Conservation (phyloP, 2,329 filamentous ascomycete genomes). For the Alternaria alternata region DNA sequence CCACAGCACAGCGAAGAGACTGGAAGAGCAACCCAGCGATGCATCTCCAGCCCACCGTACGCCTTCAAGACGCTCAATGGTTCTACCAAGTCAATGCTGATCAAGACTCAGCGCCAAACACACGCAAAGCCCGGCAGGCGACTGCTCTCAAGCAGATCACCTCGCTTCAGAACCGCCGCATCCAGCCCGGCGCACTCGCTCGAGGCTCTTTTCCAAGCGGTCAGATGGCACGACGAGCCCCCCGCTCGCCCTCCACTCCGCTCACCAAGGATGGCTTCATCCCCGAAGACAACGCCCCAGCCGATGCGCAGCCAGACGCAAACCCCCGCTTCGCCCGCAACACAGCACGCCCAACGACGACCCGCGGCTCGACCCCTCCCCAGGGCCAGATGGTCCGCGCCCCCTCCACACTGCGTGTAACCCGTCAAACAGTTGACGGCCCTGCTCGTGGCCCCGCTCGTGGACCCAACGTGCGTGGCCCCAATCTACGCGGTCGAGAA, state of each 20-base stretch:
- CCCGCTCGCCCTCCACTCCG: neutral
- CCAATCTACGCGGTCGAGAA: constrained; percentile 38
- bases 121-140: constrained; percentile 37
- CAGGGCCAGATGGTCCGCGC: constrained; percentile 43
- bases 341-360: constrained; percentile 14
- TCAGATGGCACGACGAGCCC: constrained; percentile 18
- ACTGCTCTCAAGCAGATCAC: constrained; percentile 37
- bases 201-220: constrained; percentile 33
- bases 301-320: constrained; percentile 10
- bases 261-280: constrained; percentile 11
- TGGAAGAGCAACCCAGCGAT: constrained; percentile 34
- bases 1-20: constrained; percentile 34
- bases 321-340: constrained; percentile 22
- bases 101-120: constrained; percentile 18
- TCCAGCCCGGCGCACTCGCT: constrained; percentile 27
- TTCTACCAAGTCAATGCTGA: constrained; percentile 15
- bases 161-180: constrained; percentile 33
- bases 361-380: constrained; percentile 23
- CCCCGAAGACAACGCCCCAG: constrained; percentile 4
- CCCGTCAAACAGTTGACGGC: constrained; percentile 16
- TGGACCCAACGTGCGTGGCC: constrained; percentile 20
- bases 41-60: constrained; percentile 22
- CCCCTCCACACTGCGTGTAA: constrained; percentile 36
- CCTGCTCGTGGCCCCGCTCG: constrained; percentile 15
- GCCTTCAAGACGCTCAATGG: constrained; percentile 5